Evolutionary conservation across 2,329 filamentous ascomycete species (phyloP).

Genomic region (Lojkania enalia): DNA sequence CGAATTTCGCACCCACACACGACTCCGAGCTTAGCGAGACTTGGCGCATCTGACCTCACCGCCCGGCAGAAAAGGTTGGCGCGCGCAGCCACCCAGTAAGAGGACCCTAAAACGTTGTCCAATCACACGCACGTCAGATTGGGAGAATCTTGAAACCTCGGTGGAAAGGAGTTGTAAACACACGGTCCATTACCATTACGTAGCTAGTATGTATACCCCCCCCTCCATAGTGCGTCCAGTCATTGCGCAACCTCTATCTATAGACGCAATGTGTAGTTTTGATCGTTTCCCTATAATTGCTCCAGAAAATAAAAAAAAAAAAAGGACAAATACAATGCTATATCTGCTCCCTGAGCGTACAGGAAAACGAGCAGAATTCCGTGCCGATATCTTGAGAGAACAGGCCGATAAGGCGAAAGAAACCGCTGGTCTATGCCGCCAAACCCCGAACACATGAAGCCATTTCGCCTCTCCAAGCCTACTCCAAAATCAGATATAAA

Average conservation of each 20-base stretch:
- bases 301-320: conserved; percentile 26
- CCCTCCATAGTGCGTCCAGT: conserved; percentile 24
- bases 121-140: too few relatives aligned
- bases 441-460: conserved; percentile 27
- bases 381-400: conserved; percentile 16
- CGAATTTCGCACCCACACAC: conserved; percentile 4
- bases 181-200: conserved; percentile 36
- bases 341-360: conserved; percentile 18
- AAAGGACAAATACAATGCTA: conserved; percentile 20
- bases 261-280: conserved; percentile 33
- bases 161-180: conserved; percentile 14
- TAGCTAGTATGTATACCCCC: conserved; percentile 31
- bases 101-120: too few relatives aligned
- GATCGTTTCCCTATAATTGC: conserved; percentile 33
- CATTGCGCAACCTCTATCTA: conserved; percentile 34
- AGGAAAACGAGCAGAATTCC: conserved; percentile 15
- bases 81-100: too few relatives aligned
- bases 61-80: neutral
- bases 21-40: conserved; percentile 12
- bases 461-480: conserved; percentile 26
- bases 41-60: neutral
- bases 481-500: conserved; percentile 29
- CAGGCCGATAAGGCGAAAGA: conserved; percentile 25
- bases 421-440: conserved; percentile 40
- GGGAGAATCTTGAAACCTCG: neutral